phyloP scores from a whole-genome alignment of 371 early-diverging fungal genomes.

The Rhizomucor pusillus region DNA sequence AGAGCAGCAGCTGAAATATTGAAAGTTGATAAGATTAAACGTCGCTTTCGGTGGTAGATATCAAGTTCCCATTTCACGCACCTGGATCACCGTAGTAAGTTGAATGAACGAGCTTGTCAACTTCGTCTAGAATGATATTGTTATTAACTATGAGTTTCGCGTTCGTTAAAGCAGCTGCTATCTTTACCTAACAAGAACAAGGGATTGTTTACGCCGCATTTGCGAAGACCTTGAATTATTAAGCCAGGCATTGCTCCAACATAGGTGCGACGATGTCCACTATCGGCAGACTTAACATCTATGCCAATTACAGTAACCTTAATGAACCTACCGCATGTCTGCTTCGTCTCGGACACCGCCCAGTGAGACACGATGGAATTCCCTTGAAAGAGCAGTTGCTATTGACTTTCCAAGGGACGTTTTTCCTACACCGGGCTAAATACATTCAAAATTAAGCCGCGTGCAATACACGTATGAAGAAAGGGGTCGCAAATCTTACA shows the following conservation, averaged over 20 bases:
- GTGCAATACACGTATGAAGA: constrained; percentile 4
- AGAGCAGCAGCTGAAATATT: constrained; percentile 68
- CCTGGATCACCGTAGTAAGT: constrained; percentile 78
- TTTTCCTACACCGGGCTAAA: constrained; percentile 79
- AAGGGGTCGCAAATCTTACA: constrained; percentile 19
- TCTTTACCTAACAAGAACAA: constrained; percentile 66
- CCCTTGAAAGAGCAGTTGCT: constrained; percentile 76
- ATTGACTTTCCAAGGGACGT: constrained; percentile 82
- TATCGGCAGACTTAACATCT: too few relatives aligned
- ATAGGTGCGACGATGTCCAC: constrained; percentile 90
- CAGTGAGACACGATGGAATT: constrained; percentile 81
- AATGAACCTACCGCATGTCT: constrained; percentile 61
- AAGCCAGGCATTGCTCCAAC: constrained; percentile 87
- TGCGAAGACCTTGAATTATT: constrained; percentile 75
- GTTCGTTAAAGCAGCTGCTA: too few relatives aligned
- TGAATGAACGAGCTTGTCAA: constrained; percentile 74
- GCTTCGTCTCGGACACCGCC: constrained; percentile 91
- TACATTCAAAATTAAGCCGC: not conserved
- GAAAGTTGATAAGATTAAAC: too few relatives aligned
- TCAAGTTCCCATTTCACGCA: constrained; percentile 1
- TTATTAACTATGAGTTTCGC: not conserved
- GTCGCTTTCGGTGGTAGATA: not conserved
- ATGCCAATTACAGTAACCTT: too few relatives aligned
- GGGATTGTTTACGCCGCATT: constrained; percentile 77
- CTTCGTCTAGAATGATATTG: constrained; percentile 60